Conservation (phyloP, 345 rosid species). For the Camelina laxa region DNA sequence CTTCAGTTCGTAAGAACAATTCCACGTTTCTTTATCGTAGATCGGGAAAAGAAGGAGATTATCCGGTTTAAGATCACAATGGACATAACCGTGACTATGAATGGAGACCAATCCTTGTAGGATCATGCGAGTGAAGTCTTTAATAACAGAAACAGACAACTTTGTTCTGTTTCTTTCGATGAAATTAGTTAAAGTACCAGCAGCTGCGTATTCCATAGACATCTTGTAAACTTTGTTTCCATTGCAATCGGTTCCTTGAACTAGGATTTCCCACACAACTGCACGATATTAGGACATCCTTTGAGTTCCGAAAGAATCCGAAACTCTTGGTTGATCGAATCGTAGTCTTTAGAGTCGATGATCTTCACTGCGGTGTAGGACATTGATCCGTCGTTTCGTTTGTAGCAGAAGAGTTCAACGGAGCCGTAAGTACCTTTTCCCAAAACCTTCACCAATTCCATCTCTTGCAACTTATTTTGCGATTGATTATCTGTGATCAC, state of each 20-base stretch:
- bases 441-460: constrained; percentile 33
- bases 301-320: constrained; percentile 21
- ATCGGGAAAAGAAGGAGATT: constrained; percentile 37
- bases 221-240: constrained; percentile 20
- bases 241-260: not conserved
- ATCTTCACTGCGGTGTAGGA: constrained; percentile 33
- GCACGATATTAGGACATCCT: constrained; percentile 26
- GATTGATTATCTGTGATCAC: not conserved
- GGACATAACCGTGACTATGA: constrained; percentile 43
- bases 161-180: constrained; percentile 5
- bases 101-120: constrained; percentile 40
- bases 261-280: constrained; percentile 10
- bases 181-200: constrained; percentile 23
- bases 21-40: constrained; percentile 29
- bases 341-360: not conserved
- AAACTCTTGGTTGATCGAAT: constrained; percentile 24
- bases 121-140: constrained; percentile 40
- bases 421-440: constrained; percentile 40
- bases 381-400: constrained; percentile 23
- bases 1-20: constrained; percentile 30
- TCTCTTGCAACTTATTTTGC: not conserved
- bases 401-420: constrained; percentile 30
- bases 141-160: not conserved
- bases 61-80: constrained; percentile 45
- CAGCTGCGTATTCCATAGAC: constrained; percentile 36